Evolutionary conservation across 2,329 filamentous ascomycete genomes (phyloP).

Genomic region (Geosmithia flava): DNA sequence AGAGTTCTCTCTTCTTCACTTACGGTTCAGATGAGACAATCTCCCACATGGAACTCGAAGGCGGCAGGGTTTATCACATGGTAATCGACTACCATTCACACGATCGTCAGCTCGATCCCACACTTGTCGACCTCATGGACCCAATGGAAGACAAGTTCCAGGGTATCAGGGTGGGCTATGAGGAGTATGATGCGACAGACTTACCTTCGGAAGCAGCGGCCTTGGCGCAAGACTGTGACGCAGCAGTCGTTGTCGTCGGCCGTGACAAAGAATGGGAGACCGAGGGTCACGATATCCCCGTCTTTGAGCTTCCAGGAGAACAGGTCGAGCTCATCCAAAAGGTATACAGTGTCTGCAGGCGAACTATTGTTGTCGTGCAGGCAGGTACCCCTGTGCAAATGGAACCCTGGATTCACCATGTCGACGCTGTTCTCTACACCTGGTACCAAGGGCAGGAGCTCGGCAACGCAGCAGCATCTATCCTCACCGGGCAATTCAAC

Average conservation of each 20-base stretch:
- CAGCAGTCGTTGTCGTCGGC: slow-evolving; percentile 55
- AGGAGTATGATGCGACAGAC: slow-evolving; percentile 8
- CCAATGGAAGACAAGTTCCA: slow-evolving; percentile 1
- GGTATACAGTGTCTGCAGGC: slow-evolving; percentile 48
- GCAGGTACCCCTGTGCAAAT: slow-evolving; percentile 56
- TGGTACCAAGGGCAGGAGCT: slow-evolving; percentile 64
- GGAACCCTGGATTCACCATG: slow-evolving; percentile 47
- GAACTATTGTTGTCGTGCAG: slow-evolving; percentile 58
- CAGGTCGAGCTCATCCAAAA: slow-evolving; percentile 49
- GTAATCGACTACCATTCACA: background rate
- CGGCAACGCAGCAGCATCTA: slow-evolving; percentile 52
- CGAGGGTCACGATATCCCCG: slow-evolving; percentile 62
- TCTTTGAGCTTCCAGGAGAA: slow-evolving; percentile 53
- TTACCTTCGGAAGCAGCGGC: slow-evolving; percentile 36
- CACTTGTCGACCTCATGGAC: background rate
- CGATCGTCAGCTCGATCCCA: background rate
- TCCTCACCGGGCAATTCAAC: slow-evolving; percentile 56
- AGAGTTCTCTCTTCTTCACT: background rate
- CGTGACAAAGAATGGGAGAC: slow-evolving; percentile 67
- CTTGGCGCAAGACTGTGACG: slow-evolving; percentile 43
- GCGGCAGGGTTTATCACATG: background rate
- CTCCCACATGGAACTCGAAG: background rate
- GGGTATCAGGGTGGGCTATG: background rate
- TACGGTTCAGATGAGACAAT: background rate
- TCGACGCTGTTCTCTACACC: slow-evolving; percentile 49